Conservation (phyloP, 352 stramenopile species). For the Phytophthora constricta region DNA sequence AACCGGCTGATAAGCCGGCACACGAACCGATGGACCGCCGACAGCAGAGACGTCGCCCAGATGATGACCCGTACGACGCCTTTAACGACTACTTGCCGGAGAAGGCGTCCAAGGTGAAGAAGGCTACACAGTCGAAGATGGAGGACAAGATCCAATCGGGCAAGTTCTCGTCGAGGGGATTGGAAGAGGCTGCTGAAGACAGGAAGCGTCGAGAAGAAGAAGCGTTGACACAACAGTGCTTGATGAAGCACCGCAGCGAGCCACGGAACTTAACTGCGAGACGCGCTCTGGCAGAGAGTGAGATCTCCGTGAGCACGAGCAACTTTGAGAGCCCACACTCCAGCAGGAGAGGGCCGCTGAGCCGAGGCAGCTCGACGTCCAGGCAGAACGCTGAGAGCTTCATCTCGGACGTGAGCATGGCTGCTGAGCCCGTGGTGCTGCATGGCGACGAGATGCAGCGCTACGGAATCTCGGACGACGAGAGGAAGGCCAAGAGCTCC, state of each 20-base stretch:
- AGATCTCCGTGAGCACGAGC: constrained; percentile 29
- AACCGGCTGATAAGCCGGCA: too few relatives aligned
- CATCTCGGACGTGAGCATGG: constrained; percentile 48
- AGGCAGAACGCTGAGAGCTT: constrained; percentile 48
- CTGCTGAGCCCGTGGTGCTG: constrained; percentile 38
- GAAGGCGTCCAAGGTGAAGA: constrained; percentile 55
- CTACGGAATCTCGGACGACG: constrained; percentile 49
- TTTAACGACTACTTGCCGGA: constrained; percentile 80
- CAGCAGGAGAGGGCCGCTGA: constrained; percentile 14
- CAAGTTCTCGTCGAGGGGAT: constrained; percentile 50
- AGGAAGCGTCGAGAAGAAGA: constrained; percentile 19
- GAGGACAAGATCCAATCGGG: constrained; percentile 35
- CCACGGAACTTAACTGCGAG: constrained; percentile 33
- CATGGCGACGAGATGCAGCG: constrained; percentile 40
- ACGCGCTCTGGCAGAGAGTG: constrained; percentile 28
- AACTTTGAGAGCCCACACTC: constrained; percentile 34
- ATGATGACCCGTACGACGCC: constrained; percentile 63
- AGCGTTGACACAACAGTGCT: constrained; percentile 27
- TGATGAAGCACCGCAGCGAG: constrained; percentile 40
- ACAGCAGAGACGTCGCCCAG: constrained; percentile 13
- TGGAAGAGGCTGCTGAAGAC: constrained; percentile 31
- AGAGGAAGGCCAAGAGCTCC: constrained; percentile 41
- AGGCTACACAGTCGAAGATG: constrained; percentile 43
- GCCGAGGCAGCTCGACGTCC: constrained; percentile 9
- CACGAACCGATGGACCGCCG: too few relatives aligned